These are phyloP conservation scores for Pseudoturritis turrita DNA, from an alignment of 345 rosid species.

Conservation along the genomic window DNA sequence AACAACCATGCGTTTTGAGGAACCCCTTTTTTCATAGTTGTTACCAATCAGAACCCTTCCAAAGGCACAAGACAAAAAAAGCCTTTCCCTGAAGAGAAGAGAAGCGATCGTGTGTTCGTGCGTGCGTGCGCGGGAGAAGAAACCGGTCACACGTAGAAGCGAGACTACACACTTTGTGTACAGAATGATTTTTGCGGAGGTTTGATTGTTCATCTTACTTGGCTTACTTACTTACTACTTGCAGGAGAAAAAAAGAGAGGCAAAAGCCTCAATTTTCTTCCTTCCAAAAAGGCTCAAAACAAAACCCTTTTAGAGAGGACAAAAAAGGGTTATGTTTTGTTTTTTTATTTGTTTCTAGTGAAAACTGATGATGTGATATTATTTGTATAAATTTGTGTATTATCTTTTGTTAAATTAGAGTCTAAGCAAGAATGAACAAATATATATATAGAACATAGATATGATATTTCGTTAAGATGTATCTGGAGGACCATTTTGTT, in stretches of 20 bases:
- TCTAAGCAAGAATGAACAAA: not conserved
- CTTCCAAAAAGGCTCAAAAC: slow-evolving; percentile 7
- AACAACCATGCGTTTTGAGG: not conserved
- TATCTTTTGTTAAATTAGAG: slow-evolving; percentile 10
- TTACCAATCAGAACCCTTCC: slow-evolving; percentile 21
- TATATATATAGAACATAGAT: not conserved
- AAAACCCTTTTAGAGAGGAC: slow-evolving; percentile 19
- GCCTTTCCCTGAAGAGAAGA: slow-evolving; percentile 2
- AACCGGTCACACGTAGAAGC: slow-evolving; percentile 8
- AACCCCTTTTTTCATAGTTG: slow-evolving; percentile 8
- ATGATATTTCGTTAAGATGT: not conserved
- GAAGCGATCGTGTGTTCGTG: slow-evolving; percentile 12
- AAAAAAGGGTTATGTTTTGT: slow-evolving; percentile 11
- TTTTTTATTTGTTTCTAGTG: not conserved
- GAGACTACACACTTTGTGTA: slow-evolving; percentile 23
- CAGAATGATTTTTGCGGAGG: slow-evolving; percentile 25
- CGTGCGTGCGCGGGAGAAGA: not conserved
- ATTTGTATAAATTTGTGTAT: slow-evolving; percentile 32
- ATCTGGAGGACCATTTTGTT: too few species aligned
- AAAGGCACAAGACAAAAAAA: not conserved
- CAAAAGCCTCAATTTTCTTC: slow-evolving; percentile 13
- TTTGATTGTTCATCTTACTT: slow-evolving; percentile 28
- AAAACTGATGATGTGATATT: slow-evolving; percentile 20
- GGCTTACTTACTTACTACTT: not conserved
- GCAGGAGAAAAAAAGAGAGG: not conserved